Evolutionary conservation across 2,329 filamentous ascomycete species (phyloP), one percentile per base, ranked within the genome.

Genomic region (Colletotrichum tabaci): DNA sequence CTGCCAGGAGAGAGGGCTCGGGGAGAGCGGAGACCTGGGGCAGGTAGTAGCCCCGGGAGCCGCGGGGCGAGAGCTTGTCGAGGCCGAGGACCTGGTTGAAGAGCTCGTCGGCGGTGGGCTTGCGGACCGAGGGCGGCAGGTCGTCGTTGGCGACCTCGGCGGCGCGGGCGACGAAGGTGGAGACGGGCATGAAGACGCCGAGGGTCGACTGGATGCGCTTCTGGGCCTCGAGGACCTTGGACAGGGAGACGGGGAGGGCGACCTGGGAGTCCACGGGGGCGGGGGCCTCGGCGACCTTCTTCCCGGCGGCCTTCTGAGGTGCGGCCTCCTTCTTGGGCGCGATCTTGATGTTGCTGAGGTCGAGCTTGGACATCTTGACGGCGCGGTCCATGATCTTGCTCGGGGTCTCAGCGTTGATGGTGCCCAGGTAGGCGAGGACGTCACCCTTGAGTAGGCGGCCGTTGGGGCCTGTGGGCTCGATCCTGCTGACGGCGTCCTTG

Each of bases 361-460:
- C 96, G 64, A 99, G 90, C 81, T 97, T 94, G 52, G 89, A 86
- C 60, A 96, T 90, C 82, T 94, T 92, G 72, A 90, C 87, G 79
- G 97, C 92, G 63, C 90, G 91, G 69, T 88, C 85, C 66, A 93
- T 93, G 76, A 95, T 88, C 73, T 90, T 86, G 26, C 89, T 87
- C 2, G 96, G 93, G 75, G 94, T 93, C 71, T 91, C 87, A 74
- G 91, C 85, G 72, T 92, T 86, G 78, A 98, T 94, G 76, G 88
- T 86, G 74, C 96, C 96, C 18, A 98, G 83, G 82, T 96, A 96
- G 58, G 95, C 95, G 65, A 99, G 90, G 8, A 99, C 92, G 80
- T 99, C 96, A 67, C 96, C 96, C 87, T 99, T 99, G 73, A 99
- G 88, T 66, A 99, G 87, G 73, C 96, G 92, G 69, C 95, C 95